phyloP scores from a whole-genome alignment of 768 basidiomycete genomes.

The Mycena chlorophos region DNA sequence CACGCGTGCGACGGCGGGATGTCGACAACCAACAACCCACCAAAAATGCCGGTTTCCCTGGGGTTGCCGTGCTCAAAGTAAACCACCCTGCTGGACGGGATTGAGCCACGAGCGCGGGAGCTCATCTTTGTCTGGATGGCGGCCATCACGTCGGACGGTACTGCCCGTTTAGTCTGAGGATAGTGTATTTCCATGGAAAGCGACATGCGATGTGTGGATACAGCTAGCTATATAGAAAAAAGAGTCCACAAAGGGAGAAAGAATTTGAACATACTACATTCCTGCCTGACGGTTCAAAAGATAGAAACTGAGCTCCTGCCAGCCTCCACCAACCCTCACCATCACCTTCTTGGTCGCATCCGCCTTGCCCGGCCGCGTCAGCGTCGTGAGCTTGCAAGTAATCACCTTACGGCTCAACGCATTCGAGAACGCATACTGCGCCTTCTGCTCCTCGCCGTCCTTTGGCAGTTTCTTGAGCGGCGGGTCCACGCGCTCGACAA shows the following conservation, averaged over 20 bases:
- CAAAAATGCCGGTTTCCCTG: too few species aligned
- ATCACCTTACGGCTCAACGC: constrained; percentile 71
- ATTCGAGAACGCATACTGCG: constrained; percentile 82
- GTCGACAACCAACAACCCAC: too few species aligned
- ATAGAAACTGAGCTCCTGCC: constrained; percentile 79
- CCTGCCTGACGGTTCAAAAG: constrained; percentile 56
- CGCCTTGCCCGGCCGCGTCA: constrained; percentile 60
- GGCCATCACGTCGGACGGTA: neutral
- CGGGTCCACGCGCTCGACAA: constrained; percentile 80
- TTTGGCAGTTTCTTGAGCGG: constrained; percentile 64
- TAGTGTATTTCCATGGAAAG: constrained; percentile 24
- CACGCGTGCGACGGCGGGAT: too few species aligned
- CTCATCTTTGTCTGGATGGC: too few species aligned
- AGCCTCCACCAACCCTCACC: constrained; percentile 83
- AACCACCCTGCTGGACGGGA: too few species aligned
- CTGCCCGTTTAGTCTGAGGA: constrained; percentile 23
- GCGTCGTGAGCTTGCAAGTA: constrained; percentile 76
- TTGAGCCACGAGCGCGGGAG: too few species aligned
- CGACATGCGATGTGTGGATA: constrained; percentile 19
- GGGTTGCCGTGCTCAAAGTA: too few species aligned
- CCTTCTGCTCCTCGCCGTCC: constrained; percentile 78
- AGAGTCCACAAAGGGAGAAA: neutral
- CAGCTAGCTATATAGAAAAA: constrained; percentile 19
- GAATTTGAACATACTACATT: neutral
- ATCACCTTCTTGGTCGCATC: constrained; percentile 78